These are phyloP conservation scores for Trichoderma sp. DNA, from an alignment of 2,329 filamentous ascomycete genomes.

Conservation along the genomic window DNA sequence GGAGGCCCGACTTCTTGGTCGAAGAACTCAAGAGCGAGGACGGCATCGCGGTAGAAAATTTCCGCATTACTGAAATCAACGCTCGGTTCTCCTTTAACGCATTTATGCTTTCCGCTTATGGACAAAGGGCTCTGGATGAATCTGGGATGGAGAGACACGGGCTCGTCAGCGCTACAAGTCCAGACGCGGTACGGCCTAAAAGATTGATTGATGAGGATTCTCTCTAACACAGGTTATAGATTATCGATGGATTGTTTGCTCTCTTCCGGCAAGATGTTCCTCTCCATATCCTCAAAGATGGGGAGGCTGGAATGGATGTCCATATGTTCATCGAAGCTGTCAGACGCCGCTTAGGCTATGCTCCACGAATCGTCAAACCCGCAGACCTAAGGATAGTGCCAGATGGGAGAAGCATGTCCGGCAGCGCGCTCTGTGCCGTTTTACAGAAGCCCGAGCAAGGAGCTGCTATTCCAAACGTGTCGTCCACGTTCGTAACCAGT, in stretches of 20 bases:
- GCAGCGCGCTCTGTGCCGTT: slow-evolving; percentile 33
- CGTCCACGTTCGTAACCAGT: slow-evolving; percentile 20
- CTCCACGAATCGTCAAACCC: slow-evolving; percentile 35
- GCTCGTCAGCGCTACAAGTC: slow-evolving; percentile 27
- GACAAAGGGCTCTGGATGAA: slow-evolving; percentile 29
- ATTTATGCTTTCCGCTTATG: slow-evolving; percentile 31
- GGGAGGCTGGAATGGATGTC: slow-evolving; percentile 39
- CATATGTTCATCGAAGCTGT: slow-evolving; percentile 36
- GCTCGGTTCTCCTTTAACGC: slow-evolving; percentile 42
- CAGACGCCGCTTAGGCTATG: slow-evolving; percentile 28
- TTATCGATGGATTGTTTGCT: slow-evolving; percentile 31
- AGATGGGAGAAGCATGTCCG: slow-evolving; percentile 24
- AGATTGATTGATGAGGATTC: background rate
- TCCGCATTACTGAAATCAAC: slow-evolving; percentile 41
- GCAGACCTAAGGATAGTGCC: slow-evolving; percentile 34
- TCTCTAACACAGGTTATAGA: slow-evolving; percentile 22
- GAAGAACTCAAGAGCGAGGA: slow-evolving; percentile 25
- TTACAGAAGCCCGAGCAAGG: slow-evolving; percentile 1
- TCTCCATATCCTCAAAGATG: slow-evolving; percentile 38
- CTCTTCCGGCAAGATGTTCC: slow-evolving; percentile 32
- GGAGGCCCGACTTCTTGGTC: slow-evolving; percentile 41
- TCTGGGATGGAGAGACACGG: slow-evolving; percentile 17
- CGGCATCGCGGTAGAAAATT: slow-evolving; percentile 24
- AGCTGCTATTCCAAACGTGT: background rate
- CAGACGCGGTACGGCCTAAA: slow-evolving; percentile 23